These are phyloP conservation scores for Thielaviopsis euricoi DNA, from an alignment of 2,329 filamentous ascomycete genomes.

Conservation along the genomic window DNA sequence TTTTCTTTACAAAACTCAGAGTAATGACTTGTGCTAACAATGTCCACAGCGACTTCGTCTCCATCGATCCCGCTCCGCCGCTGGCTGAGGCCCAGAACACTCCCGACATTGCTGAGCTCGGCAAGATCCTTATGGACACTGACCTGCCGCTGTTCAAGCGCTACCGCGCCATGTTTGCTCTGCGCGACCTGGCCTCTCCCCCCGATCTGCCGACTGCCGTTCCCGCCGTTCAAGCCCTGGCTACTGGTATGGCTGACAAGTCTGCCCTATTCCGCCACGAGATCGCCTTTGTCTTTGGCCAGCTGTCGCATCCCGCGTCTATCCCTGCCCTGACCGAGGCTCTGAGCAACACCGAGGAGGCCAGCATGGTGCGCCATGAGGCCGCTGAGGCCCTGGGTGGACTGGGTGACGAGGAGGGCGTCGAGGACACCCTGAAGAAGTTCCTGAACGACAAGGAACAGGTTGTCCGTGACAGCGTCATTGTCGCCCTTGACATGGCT, in stretches of 20 bases:
- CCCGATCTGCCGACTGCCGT: slow-evolving; percentile 79
- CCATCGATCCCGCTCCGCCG: slow-evolving; percentile 86
- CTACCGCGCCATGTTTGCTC: slow-evolving; percentile 95
- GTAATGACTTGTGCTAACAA: slow-evolving; percentile 12
- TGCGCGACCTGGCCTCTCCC: slow-evolving; percentile 86
- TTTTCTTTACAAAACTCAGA: slow-evolving; percentile 18
- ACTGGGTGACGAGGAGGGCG: slow-evolving; percentile 81
- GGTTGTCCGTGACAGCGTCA: slow-evolving; percentile 85
- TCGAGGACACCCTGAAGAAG: slow-evolving; percentile 66
- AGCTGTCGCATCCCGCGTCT: slow-evolving; percentile 89
- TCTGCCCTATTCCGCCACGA: slow-evolving; percentile 95
- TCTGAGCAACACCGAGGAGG: slow-evolving; percentile 64
- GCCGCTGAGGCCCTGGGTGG: slow-evolving; percentile 92
- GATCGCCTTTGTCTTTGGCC: slow-evolving; percentile 95
- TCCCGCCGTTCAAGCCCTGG: slow-evolving; percentile 72
- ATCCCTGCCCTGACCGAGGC: slow-evolving; percentile 74
- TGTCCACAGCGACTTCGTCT: slow-evolving; percentile 67
- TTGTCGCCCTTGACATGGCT: slow-evolving; percentile 95
- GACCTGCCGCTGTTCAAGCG: slow-evolving; percentile 69
- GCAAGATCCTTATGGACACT: slow-evolving; percentile 63
- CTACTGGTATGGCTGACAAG: slow-evolving; percentile 67
- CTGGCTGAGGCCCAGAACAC: slow-evolving; percentile 53
- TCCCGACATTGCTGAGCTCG: slow-evolving; percentile 48
- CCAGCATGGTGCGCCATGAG: slow-evolving; percentile 94
- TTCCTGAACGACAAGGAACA: slow-evolving; percentile 84